Percentiles rank a stretch among this genome's conserved stretches.
Conservation (phyloP, 805 yeast genomes). For the Priceomyces medius region DNA sequence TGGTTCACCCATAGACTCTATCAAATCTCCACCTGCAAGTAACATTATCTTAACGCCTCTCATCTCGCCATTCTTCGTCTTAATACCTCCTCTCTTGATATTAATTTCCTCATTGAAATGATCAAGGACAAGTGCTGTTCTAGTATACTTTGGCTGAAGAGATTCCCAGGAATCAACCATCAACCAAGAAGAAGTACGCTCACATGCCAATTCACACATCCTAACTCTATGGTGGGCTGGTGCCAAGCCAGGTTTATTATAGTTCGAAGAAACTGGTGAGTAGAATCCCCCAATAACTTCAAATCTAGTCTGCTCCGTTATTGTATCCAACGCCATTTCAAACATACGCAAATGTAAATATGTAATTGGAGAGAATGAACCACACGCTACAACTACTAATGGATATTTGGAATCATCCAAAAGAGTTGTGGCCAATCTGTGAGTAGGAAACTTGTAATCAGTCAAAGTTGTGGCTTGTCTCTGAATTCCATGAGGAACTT, state of each 20-base stretch:
- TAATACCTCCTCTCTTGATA: conserved; percentile 82
- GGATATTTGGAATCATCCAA: conserved; percentile 80
- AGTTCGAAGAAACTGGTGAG: conserved; percentile 91
- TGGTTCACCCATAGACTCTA: conserved; percentile 99
- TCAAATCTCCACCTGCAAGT: conserved; percentile 95
- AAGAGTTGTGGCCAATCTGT: conserved; percentile 70
- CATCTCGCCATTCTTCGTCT: conserved; percentile 53
- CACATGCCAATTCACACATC: conserved; percentile 98
- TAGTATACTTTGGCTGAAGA: conserved; percentile 81
- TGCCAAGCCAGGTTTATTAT: conserved; percentile 90
- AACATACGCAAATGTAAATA: conserved; percentile 95
- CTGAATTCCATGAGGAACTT: conserved; percentile 90
- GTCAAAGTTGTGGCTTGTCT: conserved; percentile 77
- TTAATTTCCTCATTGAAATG: conserved; percentile 96
- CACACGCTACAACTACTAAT: conserved; percentile 93
- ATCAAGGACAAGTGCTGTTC: conserved; percentile 93
- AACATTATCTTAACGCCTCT: conserved; percentile 93
- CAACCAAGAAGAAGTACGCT: conserved; percentile 92
- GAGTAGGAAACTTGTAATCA: conserved; percentile 81
- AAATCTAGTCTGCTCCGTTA: conserved; percentile 85
- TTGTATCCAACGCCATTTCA: conserved; percentile 96
- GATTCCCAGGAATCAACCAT: conserved; percentile 99
- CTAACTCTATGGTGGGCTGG: conserved; percentile 86
- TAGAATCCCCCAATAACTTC: conserved; percentile 97
- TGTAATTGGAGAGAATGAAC: conserved; percentile 94